These are phyloP conservation scores for Kodamaea nitidulidarum DNA, from an alignment of 805 yeast species.

Conservation along the genomic window DNA sequence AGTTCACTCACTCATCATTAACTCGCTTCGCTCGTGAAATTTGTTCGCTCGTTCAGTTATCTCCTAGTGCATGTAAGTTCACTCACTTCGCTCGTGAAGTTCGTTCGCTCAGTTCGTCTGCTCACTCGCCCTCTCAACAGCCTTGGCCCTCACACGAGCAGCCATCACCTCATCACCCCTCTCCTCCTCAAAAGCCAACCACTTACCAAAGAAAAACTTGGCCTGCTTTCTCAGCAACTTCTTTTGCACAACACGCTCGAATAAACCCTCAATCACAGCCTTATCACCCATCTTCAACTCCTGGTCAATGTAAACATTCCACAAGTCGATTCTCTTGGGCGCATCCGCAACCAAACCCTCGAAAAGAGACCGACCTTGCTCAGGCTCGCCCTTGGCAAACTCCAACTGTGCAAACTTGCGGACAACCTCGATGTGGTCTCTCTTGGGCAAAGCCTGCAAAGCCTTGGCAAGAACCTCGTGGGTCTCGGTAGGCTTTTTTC, in stretches of 20 bases:
- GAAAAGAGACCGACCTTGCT: constrained; percentile 90
- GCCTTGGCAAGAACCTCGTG: constrained; percentile 74
- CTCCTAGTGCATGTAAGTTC: too few species aligned
- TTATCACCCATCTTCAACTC: constrained; percentile 73
- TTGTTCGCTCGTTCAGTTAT: too few species aligned
- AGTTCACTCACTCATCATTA: too few species aligned
- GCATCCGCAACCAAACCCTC: constrained; percentile 89
- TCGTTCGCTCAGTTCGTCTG: constrained; percentile 17
- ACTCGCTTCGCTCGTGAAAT: too few species aligned
- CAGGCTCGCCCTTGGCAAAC: constrained; percentile 81
- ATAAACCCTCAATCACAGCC: constrained; percentile 67
- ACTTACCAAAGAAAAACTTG: constrained; percentile 88
- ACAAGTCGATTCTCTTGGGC: constrained; percentile 86
- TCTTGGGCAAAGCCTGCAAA: constrained; percentile 63
- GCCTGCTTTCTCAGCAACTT: constrained; percentile 85
- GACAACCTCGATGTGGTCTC: constrained; percentile 74
- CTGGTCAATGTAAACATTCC: constrained; percentile 95
- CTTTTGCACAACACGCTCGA: constrained; percentile 69
- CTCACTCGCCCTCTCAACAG: constrained; percentile 75
- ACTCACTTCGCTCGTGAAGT: too few species aligned
- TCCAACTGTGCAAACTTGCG: constrained; percentile 88
- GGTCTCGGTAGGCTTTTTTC: constrained; percentile 53
- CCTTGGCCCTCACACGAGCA: constrained; percentile 87
- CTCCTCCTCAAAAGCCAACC: constrained; percentile 79
- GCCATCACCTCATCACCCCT: constrained; percentile 62